Percentiles rank a stretch among this genome's conserved stretches.
Evolutionary conservation across 2,329 filamentous ascomycete genomes (phyloP).

Genomic region (Sporothrix variecibatus): DNA sequence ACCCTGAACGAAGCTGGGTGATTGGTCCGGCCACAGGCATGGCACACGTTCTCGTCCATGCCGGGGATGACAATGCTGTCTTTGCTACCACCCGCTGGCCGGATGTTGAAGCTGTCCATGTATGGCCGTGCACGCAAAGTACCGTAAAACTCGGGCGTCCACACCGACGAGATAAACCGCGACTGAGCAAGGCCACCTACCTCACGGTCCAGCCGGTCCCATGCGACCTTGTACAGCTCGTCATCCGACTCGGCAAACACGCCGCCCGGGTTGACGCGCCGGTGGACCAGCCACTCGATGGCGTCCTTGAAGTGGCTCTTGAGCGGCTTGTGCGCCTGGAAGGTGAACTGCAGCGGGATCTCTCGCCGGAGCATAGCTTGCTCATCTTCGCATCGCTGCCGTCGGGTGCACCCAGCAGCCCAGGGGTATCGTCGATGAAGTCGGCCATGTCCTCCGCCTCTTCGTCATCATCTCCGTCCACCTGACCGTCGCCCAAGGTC

Average conservation of each 20-base stretch:
- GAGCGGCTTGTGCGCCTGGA: constrained; percentile 64
- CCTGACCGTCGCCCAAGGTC: not conserved
- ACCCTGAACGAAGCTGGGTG: constrained; percentile 69
- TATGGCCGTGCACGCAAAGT: constrained; percentile 67
- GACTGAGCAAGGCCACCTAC: constrained; percentile 67
- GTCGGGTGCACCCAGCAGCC: constrained; percentile 29
- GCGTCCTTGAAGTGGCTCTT: constrained; percentile 73
- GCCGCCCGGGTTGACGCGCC: constrained; percentile 65
- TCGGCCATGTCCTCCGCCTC: constrained; percentile 46
- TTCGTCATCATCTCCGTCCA: not conserved
- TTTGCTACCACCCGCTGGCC: constrained; percentile 34
- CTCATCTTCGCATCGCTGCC: constrained; percentile 51
- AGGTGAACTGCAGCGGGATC: constrained; percentile 70
- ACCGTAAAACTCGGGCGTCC: constrained; percentile 66
- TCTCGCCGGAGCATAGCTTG: constrained; percentile 43
- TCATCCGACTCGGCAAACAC: constrained; percentile 61
- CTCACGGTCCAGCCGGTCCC: constrained; percentile 71
- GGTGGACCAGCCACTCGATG: constrained; percentile 80
- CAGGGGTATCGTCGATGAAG: constrained; percentile 60
- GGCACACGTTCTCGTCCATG: constrained; percentile 52
- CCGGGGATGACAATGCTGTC: constrained; percentile 12
- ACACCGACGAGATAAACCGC: constrained; percentile 71
- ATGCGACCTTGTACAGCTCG: constrained; percentile 67
- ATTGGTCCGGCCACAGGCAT: constrained; percentile 68
- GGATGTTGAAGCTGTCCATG: constrained; percentile 52